Conservation (phyloP, 805 yeast genomes). For the Yarrowia sp. region DNA sequence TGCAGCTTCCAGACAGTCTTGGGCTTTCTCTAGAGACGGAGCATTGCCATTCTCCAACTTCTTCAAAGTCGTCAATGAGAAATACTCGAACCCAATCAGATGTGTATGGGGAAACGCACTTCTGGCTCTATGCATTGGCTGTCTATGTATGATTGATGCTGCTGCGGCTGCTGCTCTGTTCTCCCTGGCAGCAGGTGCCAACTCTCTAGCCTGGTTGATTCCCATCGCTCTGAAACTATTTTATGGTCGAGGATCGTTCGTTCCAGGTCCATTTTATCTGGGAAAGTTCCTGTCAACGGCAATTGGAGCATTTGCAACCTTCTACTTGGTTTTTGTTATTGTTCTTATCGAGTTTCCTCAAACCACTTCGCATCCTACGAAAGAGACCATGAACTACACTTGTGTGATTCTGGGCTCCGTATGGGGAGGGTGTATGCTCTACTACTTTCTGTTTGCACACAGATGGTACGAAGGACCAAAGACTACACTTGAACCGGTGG, state of each 20-base stretch:
- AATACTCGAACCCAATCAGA: slow-evolving; percentile 7
- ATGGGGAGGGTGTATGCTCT: slow-evolving; percentile 11
- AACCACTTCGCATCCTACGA: not conserved
- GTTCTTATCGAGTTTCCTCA: slow-evolving; percentile 1
- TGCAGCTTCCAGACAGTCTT: slow-evolving; percentile 11
- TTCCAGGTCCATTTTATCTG: slow-evolving; percentile 3
- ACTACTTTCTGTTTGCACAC: slow-evolving; percentile 6
- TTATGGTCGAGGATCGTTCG: not conserved
- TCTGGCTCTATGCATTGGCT: slow-evolving; percentile 1
- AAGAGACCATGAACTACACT: slow-evolving; percentile 18
- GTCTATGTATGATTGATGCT: slow-evolving; percentile 4
- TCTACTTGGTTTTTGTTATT: slow-evolving; percentile 3
- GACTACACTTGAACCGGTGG: slow-evolving; percentile 10
- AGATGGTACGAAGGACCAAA: slow-evolving; percentile 15
- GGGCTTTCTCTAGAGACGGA: slow-evolving; percentile 15
- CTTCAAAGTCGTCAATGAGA: slow-evolving; percentile 3
- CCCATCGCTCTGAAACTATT: slow-evolving; percentile 8
- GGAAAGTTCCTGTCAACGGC: slow-evolving; percentile 1
- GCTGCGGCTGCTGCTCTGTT: slow-evolving; percentile 3
- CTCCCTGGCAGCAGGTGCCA: slow-evolving; percentile 1
- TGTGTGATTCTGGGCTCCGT: not conserved
- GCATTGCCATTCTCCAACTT: slow-evolving; percentile 8
- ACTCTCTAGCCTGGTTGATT: slow-evolving; percentile 4
- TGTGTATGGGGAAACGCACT: slow-evolving; percentile 22
- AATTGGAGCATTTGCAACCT: slow-evolving; percentile 7